These are phyloP conservation scores for Lathyrus aphaca DNA, from an alignment of 306 rosid genomes.

Conservation along the genomic window DNA sequence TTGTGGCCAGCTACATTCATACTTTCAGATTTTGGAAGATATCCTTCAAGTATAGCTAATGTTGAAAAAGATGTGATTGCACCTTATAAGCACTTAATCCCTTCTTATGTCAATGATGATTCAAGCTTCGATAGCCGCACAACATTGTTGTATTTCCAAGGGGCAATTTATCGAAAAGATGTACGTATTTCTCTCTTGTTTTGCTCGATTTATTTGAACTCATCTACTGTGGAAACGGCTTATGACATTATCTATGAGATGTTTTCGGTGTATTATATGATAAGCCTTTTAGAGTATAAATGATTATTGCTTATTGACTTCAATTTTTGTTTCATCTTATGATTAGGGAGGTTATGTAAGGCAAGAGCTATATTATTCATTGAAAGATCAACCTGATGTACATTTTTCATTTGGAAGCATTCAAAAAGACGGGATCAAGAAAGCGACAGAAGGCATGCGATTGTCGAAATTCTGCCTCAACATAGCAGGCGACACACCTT, in stretches of 20 bases:
- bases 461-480: slow-evolving; percentile 77
- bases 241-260: no score
- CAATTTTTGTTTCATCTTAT: neutral
- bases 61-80: slow-evolving; percentile 84
- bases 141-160: slow-evolving; percentile 75
- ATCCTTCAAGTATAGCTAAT: slow-evolving; percentile 71
- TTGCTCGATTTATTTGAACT: neutral
- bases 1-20: slow-evolving; percentile 78
- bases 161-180: slow-evolving; percentile 87
- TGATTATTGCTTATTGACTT: neutral
- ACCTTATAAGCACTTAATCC: slow-evolving; percentile 71
- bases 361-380: slow-evolving; percentile 65
- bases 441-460: slow-evolving; percentile 71
- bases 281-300: no score
- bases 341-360: slow-evolving; percentile 67
- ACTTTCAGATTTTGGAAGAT: slow-evolving; percentile 84
- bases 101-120: slow-evolving; percentile 55
- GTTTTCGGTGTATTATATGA: no score
- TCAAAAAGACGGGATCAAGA: slow-evolving; percentile 58
- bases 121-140: slow-evolving; percentile 65
- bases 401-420: slow-evolving; percentile 77
- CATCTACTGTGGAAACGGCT: no score
- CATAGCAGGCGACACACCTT: slow-evolving; percentile 84
- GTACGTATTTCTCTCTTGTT: slow-evolving; percentile 56
- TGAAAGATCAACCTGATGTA: slow-evolving; percentile 66